A percentile compares a stretch with the other conserved stretches of the same genome.
phyloP scores from a whole-genome alignment of 75 land plant species.

The Pinus taeda region DNA sequence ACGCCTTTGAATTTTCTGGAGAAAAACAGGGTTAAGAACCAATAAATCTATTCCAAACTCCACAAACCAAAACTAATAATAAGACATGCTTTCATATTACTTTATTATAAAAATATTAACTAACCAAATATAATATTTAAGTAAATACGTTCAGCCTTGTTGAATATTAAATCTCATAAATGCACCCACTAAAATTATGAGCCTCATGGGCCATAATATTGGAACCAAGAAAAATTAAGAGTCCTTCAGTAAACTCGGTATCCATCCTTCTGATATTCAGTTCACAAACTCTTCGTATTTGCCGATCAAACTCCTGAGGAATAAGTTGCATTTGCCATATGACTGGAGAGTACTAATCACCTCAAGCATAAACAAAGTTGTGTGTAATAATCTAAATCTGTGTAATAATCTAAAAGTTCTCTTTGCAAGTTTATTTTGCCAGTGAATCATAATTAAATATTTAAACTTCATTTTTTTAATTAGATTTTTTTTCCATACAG shows the following conservation, averaged over 20 bases:
- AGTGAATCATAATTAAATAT: too few relatives aligned
- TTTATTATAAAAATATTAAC: too few relatives aligned
- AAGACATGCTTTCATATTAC: too few relatives aligned
- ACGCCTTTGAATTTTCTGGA: conserved; percentile 33
- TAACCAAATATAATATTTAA: neutral
- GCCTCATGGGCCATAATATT: neutral
- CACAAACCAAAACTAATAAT: too few relatives aligned
- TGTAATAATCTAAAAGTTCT: neutral
- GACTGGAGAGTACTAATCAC: too few relatives aligned
- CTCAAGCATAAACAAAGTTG: too few relatives aligned
- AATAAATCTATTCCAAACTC: too few relatives aligned
- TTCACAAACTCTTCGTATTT: too few relatives aligned
- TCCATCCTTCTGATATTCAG: neutral
- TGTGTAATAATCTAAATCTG: too few relatives aligned
- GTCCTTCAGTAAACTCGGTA: neutral
- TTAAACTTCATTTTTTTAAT: too few relatives aligned
- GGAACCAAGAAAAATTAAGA: neutral
- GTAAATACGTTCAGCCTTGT: neutral
- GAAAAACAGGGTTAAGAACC: neutral
- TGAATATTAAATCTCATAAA: neutral
- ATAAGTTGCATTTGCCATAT: too few relatives aligned
- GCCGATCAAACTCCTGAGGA: too few relatives aligned
- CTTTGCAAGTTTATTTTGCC: neutral
- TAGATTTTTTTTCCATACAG: neutral
- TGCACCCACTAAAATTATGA: neutral